phyloP scores from a whole-genome alignment of 179 eudicot genomes.

The Beta lomatogona region DNA sequence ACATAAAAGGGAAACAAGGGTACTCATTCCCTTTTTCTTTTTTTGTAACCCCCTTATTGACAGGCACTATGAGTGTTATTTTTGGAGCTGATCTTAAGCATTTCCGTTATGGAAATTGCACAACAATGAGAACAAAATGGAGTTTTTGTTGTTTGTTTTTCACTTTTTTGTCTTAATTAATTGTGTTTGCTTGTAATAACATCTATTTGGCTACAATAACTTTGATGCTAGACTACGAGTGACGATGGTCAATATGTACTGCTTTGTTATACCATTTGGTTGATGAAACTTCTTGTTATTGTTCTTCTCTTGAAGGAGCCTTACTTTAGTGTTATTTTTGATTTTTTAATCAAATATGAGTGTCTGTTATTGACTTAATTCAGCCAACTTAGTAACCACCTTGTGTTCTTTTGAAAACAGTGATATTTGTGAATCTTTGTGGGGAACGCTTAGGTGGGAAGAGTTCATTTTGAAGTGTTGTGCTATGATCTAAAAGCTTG shows the following conservation, averaged over 20 bases:
- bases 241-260: not conserved
- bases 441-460: not conserved
- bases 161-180: not conserved
- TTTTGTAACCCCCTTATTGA: not conserved
- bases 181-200: not conserved
- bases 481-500: not conserved
- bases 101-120: not conserved
- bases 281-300: not conserved
- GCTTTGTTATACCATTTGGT: not conserved
- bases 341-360: not conserved
- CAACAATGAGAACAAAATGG: not conserved
- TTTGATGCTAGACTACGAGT: not conserved
- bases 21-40: not conserved
- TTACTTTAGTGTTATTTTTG: not conserved
- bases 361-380: not conserved
- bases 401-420: not conserved
- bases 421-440: not conserved
- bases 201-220: not conserved
- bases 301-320: not conserved
- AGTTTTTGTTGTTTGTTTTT: not conserved
- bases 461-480: not conserved
- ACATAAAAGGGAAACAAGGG: not conserved
- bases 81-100: not conserved
- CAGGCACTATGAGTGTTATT: not conserved
- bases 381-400: not conserved